Evolutionary conservation across 2,329 filamentous ascomycete species (phyloP), one percentile per base, ranked within the genome.

Genomic region (Dryadomyces quercus-mongolicae): DNA sequence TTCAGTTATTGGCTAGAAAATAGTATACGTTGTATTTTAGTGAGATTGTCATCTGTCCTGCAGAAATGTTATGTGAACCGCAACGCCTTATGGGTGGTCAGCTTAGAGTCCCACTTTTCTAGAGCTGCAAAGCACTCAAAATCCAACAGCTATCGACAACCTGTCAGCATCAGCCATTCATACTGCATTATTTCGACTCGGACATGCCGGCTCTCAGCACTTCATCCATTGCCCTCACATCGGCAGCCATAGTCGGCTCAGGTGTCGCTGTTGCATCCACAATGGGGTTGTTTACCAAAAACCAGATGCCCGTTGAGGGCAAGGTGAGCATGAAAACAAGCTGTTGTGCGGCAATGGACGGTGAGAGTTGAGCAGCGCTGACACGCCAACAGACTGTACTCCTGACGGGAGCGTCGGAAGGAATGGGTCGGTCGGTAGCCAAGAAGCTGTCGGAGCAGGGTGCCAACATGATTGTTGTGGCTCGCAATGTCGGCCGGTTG

Each of bases 331-430:
- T 8, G 25, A 5, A 18, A 18, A 2, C 15, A 12, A 9, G 15
- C 10, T 5, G 10, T 12, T 40, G 10, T 40, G 25, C 31, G 18
- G n/a, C n/a, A 20, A 44, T 7, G 16, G 42, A 44, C 16, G n/a
- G 16, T 13, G 38, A 42, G 9, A 47, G 43, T 42, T 52, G 21
- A 56, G 54, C 36, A 13, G 52, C 13, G 36, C 51, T 53, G 20
- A 42, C 55, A 10, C 61, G 21, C 20, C 15, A 2, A 2, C n/a
- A 95, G 90, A 95, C 91, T 2, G 77, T 94, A 52, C 74, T 97
- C 54, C 74, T 98, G 52, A 98, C 93, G 0, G 93, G 93, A 49
- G 90, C 85, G 36, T 96, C 93, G 0, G 88, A 96, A 65, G 93
- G 93, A 55, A 88, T 96, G 85, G 93, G 93, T 56, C 82, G 84